phyloP scores from a whole-genome alignment of 75 land plant genomes.

The Picea sitchensis region DNA sequence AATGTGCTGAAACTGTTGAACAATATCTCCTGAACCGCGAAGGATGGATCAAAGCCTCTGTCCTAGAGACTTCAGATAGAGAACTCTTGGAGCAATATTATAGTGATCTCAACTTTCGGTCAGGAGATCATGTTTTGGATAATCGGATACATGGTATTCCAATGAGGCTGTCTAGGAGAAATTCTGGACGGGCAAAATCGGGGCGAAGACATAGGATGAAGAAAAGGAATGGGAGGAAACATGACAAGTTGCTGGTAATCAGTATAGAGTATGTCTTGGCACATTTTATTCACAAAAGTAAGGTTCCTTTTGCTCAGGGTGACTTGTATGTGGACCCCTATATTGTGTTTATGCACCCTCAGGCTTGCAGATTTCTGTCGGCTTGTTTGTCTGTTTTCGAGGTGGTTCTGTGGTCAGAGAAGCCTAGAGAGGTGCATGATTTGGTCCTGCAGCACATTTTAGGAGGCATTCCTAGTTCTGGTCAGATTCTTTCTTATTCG shows the following conservation, averaged over 20 bases:
- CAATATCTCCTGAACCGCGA: no score
- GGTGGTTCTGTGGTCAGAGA: not conserved
- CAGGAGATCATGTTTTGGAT: no score
- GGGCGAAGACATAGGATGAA: no score
- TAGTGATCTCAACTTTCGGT: no score
- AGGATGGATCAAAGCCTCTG: no score
- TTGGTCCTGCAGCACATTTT: not conserved
- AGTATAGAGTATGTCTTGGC: not conserved
- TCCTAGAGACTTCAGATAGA: no score
- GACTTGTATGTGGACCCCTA: not conserved
- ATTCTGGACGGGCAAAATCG: no score
- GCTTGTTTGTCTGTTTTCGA: not conserved
- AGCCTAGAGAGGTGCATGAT: not conserved
- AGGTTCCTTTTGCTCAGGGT: not conserved
- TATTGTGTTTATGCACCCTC: not conserved
- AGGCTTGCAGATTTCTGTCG: not conserved
- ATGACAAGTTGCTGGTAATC: not conserved
- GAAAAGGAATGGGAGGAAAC: no score
- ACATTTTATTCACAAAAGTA: not conserved
- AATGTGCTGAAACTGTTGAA: no score
- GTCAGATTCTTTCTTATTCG: not conserved
- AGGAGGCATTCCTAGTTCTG: not conserved
- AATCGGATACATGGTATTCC: no score
- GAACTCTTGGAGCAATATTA: no score
- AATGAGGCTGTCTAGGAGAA: no score